Conservation (phyloP, 2,329 filamentous ascomycete species). For the Thielaviopsis musarum region DNA sequence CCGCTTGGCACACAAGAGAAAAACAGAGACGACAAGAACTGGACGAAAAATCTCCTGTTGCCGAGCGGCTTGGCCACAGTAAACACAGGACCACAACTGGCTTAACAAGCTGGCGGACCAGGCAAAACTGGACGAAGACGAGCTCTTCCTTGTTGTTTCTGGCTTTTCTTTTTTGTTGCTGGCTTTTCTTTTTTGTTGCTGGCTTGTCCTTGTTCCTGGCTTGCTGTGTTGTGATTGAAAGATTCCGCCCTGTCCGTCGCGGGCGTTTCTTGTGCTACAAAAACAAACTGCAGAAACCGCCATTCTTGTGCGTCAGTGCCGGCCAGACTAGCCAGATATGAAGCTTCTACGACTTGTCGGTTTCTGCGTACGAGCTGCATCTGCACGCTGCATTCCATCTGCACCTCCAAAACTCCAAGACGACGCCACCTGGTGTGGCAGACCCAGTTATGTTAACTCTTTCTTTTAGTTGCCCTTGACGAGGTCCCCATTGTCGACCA, state of each 20-base stretch:
- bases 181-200: no score
- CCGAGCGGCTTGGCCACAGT: not conserved
- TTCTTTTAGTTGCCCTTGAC: constrained; percentile 48
- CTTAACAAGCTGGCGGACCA: not conserved
- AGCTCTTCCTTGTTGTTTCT: no score
- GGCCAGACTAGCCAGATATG: not conserved
- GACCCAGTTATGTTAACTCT: not conserved
- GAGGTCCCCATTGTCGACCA: constrained; percentile 72
- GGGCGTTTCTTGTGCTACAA: not conserved
- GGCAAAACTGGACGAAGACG: not conserved
- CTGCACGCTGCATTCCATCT: not conserved
- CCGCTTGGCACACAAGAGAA: not conserved
- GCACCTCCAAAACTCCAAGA: not conserved
- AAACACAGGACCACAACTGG: not conserved
- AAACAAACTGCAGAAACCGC: not conserved
- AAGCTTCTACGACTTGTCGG: not conserved
- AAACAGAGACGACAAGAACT: not conserved
- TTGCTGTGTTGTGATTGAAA: not conserved
- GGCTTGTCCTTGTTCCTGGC: no score
- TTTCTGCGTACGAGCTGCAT: not conserved
- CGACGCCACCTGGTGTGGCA: not conserved
- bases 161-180: no score
- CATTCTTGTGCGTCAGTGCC: not conserved
- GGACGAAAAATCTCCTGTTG: not conserved
- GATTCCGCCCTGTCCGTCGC: not conserved